Percentiles rank a stretch among this genome's conserved stretches.
phyloP scores from a whole-genome alignment of 176 grass and related monocot species.

The Melocanna baccifera region DNA sequence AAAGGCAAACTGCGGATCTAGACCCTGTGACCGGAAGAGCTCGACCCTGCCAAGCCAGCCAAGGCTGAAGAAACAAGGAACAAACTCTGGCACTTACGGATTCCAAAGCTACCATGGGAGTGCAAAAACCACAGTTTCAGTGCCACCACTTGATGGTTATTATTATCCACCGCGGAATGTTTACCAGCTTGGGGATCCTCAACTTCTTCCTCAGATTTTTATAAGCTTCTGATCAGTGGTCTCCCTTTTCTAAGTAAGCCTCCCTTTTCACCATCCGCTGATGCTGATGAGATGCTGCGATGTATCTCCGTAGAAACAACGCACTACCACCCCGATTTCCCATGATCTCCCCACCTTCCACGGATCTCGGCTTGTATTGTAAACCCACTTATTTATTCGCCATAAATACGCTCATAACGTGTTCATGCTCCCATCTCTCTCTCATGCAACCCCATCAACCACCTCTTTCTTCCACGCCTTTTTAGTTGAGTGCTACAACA shows the following conservation, averaged over 20 bases:
- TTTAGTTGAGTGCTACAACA: no score
- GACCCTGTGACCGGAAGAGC: background rate
- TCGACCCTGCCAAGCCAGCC: background rate
- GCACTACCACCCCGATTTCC: constrained; percentile 5
- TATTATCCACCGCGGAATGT: constrained; percentile 39
- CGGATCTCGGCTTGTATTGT: constrained; percentile 30
- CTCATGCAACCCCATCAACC: background rate
- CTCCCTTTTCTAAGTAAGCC: background rate
- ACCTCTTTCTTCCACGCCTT: background rate
- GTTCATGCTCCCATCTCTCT: constrained; percentile 12
- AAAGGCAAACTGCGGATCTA: background rate
- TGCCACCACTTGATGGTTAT: constrained; percentile 7
- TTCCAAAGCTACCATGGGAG: background rate
- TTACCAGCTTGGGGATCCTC: constrained; percentile 42
- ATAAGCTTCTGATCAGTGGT: background rate
- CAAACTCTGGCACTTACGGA: background rate
- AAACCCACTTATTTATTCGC: constrained; percentile 16
- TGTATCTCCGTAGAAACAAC: background rate
- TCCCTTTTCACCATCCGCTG: background rate
- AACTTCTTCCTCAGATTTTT: constrained; percentile 31
- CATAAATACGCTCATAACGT: constrained; percentile 21
- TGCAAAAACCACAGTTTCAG: constrained; percentile 13
- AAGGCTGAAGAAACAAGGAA: background rate
- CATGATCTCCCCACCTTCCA: constrained; percentile 36
- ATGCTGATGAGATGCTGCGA: background rate